Percentiles rank a stretch among this genome's conserved stretches.
Evolutionary conservation across 352 stramenopile species (phyloP).

Genomic region (Peronospora belbahrii): DNA sequence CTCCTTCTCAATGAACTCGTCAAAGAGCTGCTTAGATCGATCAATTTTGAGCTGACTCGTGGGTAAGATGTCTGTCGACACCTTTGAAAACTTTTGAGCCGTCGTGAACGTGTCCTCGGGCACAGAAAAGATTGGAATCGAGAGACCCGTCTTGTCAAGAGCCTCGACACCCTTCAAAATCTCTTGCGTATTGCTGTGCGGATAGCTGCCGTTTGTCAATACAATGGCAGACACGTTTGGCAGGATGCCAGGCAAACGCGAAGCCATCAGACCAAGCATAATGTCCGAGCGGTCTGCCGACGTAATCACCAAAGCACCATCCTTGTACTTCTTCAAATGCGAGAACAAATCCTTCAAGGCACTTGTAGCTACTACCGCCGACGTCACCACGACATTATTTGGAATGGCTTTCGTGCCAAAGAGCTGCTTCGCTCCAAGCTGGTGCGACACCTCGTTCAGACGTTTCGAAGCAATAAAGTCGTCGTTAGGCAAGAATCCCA

Average conservation of each 20-base stretch:
- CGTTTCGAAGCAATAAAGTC: slow-evolving; percentile 69
- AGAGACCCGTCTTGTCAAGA: slow-evolving; percentile 55
- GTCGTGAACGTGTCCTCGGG: slow-evolving; percentile 60
- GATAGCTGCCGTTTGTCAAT: slow-evolving; percentile 70
- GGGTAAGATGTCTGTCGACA: slow-evolving; percentile 63
- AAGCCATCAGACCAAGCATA: slow-evolving; percentile 59
- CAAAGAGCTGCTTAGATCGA: slow-evolving; percentile 55
- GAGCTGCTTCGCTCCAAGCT: slow-evolving; percentile 54
- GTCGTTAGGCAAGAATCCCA: slow-evolving; percentile 61
- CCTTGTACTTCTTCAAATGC: slow-evolving; percentile 73
- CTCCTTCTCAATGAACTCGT: slow-evolving; percentile 58
- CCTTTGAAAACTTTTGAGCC: slow-evolving; percentile 39
- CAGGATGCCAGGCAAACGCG: slow-evolving; percentile 55
- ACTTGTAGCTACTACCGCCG: slow-evolving; percentile 56
- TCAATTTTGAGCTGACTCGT: slow-evolving; percentile 66
- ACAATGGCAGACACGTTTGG: slow-evolving; percentile 64
- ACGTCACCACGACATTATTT: slow-evolving; percentile 67
- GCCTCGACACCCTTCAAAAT: slow-evolving; percentile 62
- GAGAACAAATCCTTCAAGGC: slow-evolving; percentile 66
- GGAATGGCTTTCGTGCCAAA: slow-evolving; percentile 51
- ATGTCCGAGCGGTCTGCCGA: slow-evolving; percentile 69
- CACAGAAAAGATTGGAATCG: slow-evolving; percentile 70
- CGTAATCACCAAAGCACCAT: slow-evolving; percentile 68
- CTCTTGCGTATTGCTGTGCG: slow-evolving; percentile 62
- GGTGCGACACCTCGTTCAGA: slow-evolving; percentile 63